These are phyloP conservation scores for Peniophora sp. DNA, from an alignment of 1,284 basidiomycete genomes.

Conservation along the genomic window DNA sequence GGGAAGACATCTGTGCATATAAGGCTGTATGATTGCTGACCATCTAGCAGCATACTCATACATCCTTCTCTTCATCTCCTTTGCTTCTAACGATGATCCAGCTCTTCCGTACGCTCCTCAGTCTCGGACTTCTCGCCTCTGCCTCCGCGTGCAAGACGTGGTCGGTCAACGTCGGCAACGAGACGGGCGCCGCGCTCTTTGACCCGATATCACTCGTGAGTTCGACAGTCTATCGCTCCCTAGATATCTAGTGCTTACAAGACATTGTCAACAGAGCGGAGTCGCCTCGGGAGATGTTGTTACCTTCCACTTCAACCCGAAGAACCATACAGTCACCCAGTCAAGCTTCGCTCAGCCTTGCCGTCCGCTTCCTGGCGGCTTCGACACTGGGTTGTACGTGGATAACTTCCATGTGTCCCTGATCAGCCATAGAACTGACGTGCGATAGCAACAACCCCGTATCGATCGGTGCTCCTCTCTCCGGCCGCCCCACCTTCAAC, in stretches of 20 bases:
- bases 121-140: background rate
- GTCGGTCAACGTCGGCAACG: background rate
- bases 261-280: slow-evolving; percentile 30
- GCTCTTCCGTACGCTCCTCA: background rate
- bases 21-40: no score
- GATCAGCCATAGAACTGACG: background rate
- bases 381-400: slow-evolving; percentile 53
- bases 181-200: background rate
- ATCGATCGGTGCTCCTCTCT: slow-evolving; percentile 29
- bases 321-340: slow-evolving; percentile 60
- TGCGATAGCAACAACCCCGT: slow-evolving; percentile 37
- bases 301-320: slow-evolving; percentile 45
- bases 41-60: background rate
- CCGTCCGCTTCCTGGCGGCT: slow-evolving; percentile 29
- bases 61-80: background rate
- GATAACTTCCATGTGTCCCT: background rate
- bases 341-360: slow-evolving; percentile 49
- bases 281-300: slow-evolving; percentile 38
- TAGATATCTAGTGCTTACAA: background rate
- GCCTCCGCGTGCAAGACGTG: background rate
- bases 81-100: background rate
- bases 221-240: background rate
- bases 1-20: no score
- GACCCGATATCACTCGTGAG: background rate
- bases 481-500: slow-evolving; percentile 36